Percentiles rank a stretch among this genome's conserved stretches.
These are phyloP conservation scores for Cryphonectria japonica DNA, from an alignment of 2,329 filamentous ascomycete genomes.

Conservation along the genomic window DNA sequence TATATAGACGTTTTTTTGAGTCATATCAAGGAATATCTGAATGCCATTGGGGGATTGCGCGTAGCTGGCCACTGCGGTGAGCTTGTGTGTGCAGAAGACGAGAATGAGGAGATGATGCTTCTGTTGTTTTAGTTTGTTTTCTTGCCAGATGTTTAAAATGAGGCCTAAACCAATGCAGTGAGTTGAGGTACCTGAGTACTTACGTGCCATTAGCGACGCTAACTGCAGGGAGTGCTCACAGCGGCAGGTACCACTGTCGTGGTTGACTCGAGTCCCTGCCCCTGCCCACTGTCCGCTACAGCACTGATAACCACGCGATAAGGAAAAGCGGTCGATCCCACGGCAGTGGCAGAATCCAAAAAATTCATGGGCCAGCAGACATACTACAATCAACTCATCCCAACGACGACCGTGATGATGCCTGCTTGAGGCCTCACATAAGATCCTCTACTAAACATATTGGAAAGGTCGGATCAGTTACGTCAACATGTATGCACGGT, in stretches of 20 bases:
- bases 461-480: too few relatives aligned
- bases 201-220: neutral
- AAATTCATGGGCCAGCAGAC: slow-evolving; percentile 23
- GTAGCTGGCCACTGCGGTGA: neutral
- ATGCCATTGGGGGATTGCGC: neutral
- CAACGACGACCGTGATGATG: neutral
- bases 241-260: neutral
- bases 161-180: neutral
- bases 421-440: neutral
- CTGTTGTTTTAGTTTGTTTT: neutral
- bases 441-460: neutral
- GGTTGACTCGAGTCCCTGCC: too few relatives aligned
- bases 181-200: neutral
- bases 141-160: neutral
- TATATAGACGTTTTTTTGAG: neutral
- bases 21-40: slow-evolving; percentile 3
- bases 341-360: slow-evolving; percentile 39
- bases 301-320: slow-evolving; percentile 26
- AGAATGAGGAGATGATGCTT: neutral
- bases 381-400: neutral
- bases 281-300: neutral
- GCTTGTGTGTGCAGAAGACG: neutral
- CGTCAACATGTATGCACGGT: slow-evolving; percentile 41
- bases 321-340: slow-evolving; percentile 40
- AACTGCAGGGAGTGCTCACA: neutral